Base-by-base conservation (phyloP, 164 flowering plant genomes). In the Stephania cephalantha region DNA sequence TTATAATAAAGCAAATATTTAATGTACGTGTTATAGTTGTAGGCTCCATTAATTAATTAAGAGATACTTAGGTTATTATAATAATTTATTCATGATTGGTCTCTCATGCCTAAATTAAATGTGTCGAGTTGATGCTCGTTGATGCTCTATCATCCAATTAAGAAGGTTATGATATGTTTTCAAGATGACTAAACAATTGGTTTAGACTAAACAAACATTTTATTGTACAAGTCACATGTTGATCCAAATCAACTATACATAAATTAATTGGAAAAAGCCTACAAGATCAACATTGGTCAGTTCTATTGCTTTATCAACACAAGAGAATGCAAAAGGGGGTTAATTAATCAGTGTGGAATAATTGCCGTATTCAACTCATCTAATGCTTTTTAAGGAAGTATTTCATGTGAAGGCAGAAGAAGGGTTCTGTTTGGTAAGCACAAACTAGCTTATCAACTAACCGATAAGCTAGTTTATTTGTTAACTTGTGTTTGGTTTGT, bases 401-500 rank as follows among this genome's bases (percentile, higher is more conserved):
- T 71, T 71, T n/a, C 73, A 71, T 53, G 66, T 72, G 74, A 31
- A 53, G 74, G 30, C 73, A 71, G 31, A 12, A 52, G 73, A 52
- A n/a, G n/a, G n/a, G n/a, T n/a, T n/a, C n/a, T n/a, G n/a, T n/a
- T n/a, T n/a, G n/a, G n/a, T n/a, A n/a, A n/a, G n/a, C n/a, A n/a
- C n/a, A n/a, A n/a, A n/a, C n/a, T n/a, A n/a, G n/a, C n/a, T n/a
- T n/a, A n/a, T n/a, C n/a, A n/a, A n/a, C n/a, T n/a, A n/a, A n/a
- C n/a, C n/a, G n/a, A n/a, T n/a, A n/a, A n/a, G n/a, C n/a, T n/a
- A n/a, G n/a, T n/a, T n/a, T n/a, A n/a, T n/a, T n/a, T n/a, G n/a
- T n/a, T n/a, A n/a, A n/a, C n/a, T n/a, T n/a, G n/a, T n/a, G n/a
- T n/a, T n/a, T n/a, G n/a, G n/a, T n/a, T n/a, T n/a, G n/a, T n/a